Conservation (phyloP, 768 basidiomycete genomes). For the Peribolospora kevripleyi region DNA sequence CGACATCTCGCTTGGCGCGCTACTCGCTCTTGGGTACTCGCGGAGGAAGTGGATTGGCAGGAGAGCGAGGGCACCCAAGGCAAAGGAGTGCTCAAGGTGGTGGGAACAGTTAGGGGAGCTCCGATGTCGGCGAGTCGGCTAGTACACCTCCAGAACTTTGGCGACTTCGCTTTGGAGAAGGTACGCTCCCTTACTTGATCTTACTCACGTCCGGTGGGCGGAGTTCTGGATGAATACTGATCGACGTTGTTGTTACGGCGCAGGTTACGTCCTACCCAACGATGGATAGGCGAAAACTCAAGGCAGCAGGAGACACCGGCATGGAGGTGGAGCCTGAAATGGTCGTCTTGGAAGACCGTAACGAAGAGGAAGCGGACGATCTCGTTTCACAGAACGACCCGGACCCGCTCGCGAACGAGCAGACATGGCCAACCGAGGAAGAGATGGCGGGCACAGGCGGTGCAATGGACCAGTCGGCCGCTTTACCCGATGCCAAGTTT, state of each 20-base stretch:
- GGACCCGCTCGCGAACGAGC: conserved; percentile 76
- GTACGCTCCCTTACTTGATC: conserved; percentile 23
- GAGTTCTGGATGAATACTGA: conserved; percentile 3
- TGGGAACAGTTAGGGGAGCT: conserved; percentile 61
- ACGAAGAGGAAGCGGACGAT: conserved; percentile 46
- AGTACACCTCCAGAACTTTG: conserved; percentile 62
- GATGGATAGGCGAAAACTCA: conserved; percentile 15
- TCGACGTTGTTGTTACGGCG: conserved; percentile 9
- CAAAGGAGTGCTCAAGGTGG: conserved; percentile 42
- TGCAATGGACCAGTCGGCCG: conserved; percentile 9
- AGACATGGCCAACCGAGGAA: conserved; percentile 97
- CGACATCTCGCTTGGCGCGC: conserved; percentile 58
- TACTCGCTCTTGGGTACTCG: conserved; percentile 49
- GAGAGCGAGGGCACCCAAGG: conserved; percentile 19
- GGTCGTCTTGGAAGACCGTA: conserved; percentile 37
- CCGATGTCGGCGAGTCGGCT: conserved; percentile 56
- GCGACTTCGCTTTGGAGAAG: conserved; percentile 65
- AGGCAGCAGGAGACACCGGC: neutral
- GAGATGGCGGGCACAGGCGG: conserved; percentile 44
- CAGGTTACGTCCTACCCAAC: conserved; percentile 20
- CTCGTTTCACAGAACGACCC: conserved; percentile 65
- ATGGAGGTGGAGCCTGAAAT: conserved; percentile 41
- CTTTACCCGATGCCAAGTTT: neutral
- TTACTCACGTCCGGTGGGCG: neutral
- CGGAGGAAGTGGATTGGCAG: conserved; percentile 39